Conservation (phyloP, 805 yeast genomes). For the Ogataea nakhonphanomensis region DNA sequence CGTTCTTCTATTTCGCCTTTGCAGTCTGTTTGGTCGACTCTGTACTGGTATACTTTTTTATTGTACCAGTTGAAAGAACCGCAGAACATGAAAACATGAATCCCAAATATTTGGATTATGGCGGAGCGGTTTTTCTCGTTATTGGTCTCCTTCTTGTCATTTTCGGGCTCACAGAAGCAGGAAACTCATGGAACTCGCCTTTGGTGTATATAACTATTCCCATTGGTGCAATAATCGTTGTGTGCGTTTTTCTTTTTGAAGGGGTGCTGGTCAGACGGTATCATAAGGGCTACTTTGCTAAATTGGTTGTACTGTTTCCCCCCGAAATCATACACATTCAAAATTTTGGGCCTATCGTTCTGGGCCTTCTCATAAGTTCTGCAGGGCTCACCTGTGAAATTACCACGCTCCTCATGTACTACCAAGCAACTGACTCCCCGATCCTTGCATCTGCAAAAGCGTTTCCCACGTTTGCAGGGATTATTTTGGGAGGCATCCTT, state of each 20-base stretch:
- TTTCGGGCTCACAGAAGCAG: conserved; percentile 45
- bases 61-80: conserved; percentile 28
- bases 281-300: no score
- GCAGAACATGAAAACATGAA: conserved; percentile 26
- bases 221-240: conserved; percentile 35
- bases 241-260: conserved; percentile 33
- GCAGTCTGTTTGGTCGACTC: conserved; percentile 25
- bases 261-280: no score
- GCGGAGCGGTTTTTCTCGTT: conserved; percentile 34
- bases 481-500: conserved; percentile 28
- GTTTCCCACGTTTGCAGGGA: conserved; percentile 34
- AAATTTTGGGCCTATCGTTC: conserved; percentile 20
- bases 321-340: conserved; percentile 21
- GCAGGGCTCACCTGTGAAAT: conserved; percentile 11
- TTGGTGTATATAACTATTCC: conserved; percentile 39
- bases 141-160: conserved; percentile 37
- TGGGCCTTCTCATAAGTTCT: conserved; percentile 13
- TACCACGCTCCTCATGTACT: conserved; percentile 16
- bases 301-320: conserved; percentile 23
- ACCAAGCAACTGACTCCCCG: conserved; percentile 30
- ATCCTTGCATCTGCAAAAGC: conserved; percentile 37
- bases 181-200: conserved; percentile 40
- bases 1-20: conserved; percentile 36
- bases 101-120: conserved; percentile 33
- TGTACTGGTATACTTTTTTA: conserved; percentile 21